Evolutionary conservation across 1,284 basidiomycete species (phyloP).

Genomic region (Microbotryum scabiosae): DNA sequence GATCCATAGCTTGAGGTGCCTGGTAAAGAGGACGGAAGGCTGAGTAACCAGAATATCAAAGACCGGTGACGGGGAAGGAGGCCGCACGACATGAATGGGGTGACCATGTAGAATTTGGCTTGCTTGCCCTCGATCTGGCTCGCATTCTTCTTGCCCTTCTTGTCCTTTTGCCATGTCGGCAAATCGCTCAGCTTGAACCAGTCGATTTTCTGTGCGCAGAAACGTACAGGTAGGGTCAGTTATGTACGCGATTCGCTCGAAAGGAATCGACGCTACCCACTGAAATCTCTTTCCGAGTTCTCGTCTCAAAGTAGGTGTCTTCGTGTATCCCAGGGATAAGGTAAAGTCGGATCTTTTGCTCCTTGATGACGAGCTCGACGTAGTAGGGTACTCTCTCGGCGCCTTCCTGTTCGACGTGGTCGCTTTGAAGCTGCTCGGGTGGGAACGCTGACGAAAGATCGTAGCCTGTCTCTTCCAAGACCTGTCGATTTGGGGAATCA

Average conservation of each 20-base stretch:
- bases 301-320: conserved; percentile 79
- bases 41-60: background rate
- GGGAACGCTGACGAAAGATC: conserved; percentile 62
- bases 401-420: conserved; percentile 29
- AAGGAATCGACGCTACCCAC: conserved; percentile 49
- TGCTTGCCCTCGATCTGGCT: conserved; percentile 33
- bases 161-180: conserved; percentile 85
- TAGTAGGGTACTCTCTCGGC: conserved; percentile 45
- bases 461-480: conserved; percentile 88
- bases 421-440: conserved; percentile 20
- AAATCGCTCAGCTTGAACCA: conserved; percentile 89
- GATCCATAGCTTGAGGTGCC: conserved; percentile 35
- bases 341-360: conserved; percentile 82
- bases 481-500: conserved; percentile 46
- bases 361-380: conserved; percentile 79
- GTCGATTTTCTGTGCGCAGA: conserved; percentile 66
- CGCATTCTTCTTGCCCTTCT: conserved; percentile 40
- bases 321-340: conserved; percentile 87
- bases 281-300: conserved; percentile 96
- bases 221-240: no score
- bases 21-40: background rate
- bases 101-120: conserved; percentile 88
- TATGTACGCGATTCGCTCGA: no score
- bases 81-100: conserved; percentile 85
- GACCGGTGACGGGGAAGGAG: background rate